Conservation (phyloP, 805 yeast genomes). For the Tetrapisispora taiwanensis region DNA sequence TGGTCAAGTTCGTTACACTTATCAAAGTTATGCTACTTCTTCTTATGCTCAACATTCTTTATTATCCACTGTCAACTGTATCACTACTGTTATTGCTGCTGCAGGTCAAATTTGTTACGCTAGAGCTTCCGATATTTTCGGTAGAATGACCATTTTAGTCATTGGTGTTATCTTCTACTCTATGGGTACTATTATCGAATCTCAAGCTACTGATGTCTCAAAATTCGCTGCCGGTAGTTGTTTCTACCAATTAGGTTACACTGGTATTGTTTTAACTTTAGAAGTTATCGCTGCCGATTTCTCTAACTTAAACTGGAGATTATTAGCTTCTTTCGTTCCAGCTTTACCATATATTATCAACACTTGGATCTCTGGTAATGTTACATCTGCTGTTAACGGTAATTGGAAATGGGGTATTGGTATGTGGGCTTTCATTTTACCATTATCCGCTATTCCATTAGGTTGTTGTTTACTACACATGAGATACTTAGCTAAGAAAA, state of each 20-base stretch:
- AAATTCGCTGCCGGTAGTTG: slow-evolving; percentile 49
- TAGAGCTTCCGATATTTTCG: slow-evolving; percentile 46
- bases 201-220: slow-evolving; percentile 41
- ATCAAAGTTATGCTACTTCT: slow-evolving; percentile 41
- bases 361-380: slow-evolving; percentile 59
- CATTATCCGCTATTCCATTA: slow-evolving; percentile 42
- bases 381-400: slow-evolving; percentile 31
- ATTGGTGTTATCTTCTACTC: slow-evolving; percentile 39
- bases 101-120: slow-evolving; percentile 50
- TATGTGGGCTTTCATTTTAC: slow-evolving; percentile 52
- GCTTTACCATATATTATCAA: slow-evolving; percentile 60
- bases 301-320: slow-evolving; percentile 56
- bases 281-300: slow-evolving; percentile 52
- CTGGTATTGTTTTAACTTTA: slow-evolving; percentile 45
- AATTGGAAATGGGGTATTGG: slow-evolving; percentile 48
- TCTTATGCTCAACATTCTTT: slow-evolving; percentile 41
- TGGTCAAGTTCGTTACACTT: slow-evolving; percentile 36
- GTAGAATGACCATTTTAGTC: slow-evolving; percentile 39
- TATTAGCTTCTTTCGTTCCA: slow-evolving; percentile 48
- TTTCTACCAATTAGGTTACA: slow-evolving; percentile 39
- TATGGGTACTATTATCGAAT: slow-evolving; percentile 46
- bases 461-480: slow-evolving; percentile 37
- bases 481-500: slow-evolving; percentile 36
- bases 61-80: slow-evolving; percentile 42
- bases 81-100: slow-evolving; percentile 47